phyloP scores from a whole-genome alignment of 768 basidiomycete species.

The Tylopilus vinaceipallidus region DNA sequence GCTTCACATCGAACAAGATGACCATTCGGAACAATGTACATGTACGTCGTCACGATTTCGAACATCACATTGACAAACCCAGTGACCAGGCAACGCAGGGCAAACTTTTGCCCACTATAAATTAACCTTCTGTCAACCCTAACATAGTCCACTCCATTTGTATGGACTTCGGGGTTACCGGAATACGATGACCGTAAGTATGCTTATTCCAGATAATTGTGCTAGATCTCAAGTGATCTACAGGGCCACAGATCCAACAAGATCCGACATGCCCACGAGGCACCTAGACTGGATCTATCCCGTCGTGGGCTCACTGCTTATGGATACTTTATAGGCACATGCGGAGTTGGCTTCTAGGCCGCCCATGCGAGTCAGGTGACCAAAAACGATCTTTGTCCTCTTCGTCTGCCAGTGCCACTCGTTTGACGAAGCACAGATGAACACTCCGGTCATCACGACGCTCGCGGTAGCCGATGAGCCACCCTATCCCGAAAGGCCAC shows the following conservation, averaged over 20 bases:
- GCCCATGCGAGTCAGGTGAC: constrained; percentile 7
- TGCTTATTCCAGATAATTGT: background rate
- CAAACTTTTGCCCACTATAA: background rate
- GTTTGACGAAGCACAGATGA: background rate
- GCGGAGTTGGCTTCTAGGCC: constrained; percentile 4
- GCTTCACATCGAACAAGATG: no score
- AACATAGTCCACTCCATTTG: background rate
- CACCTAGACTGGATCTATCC: background rate
- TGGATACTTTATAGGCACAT: background rate
- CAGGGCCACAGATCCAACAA: background rate
- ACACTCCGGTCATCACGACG: constrained; percentile 4
- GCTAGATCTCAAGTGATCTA: background rate
- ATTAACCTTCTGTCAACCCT: background rate
- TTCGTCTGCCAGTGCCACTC: constrained; percentile 13
- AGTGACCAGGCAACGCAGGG: background rate
- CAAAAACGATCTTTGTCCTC: background rate
- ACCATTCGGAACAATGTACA: background rate
- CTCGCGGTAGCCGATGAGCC: background rate
- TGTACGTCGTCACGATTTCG: background rate
- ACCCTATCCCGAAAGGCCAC: background rate
- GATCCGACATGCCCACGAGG: background rate
- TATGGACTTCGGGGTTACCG: background rate
- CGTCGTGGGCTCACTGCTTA: background rate
- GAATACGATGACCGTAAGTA: no score
- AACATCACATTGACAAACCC: background rate